phyloP scores from a whole-genome alignment of 805 yeast species.

The Hanseniaspora vineae region DNA sequence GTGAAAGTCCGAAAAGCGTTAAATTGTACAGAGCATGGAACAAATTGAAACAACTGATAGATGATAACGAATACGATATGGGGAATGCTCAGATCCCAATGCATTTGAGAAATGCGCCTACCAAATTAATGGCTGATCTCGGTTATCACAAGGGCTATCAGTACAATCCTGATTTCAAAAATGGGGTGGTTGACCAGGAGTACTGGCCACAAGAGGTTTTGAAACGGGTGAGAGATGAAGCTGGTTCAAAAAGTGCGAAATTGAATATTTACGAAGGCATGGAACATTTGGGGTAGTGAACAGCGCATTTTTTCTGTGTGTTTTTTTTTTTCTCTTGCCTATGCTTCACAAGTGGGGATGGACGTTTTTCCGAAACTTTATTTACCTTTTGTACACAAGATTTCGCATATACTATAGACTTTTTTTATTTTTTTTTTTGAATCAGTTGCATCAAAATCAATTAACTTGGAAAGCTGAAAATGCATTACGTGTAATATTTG shows the following conservation, averaged over 20 bases:
- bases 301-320: too few species aligned
- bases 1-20: slow-evolving; percentile 76
- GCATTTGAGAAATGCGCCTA: slow-evolving; percentile 92
- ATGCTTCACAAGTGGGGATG: too few species aligned
- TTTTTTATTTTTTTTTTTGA: too few species aligned
- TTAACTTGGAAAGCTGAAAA: too few species aligned
- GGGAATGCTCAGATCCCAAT: slow-evolving; percentile 48
- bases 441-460: too few species aligned
- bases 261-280: slow-evolving; percentile 37
- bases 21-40: slow-evolving; percentile 75
- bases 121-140: slow-evolving; percentile 73
- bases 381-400: too few species aligned
- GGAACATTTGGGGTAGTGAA: slow-evolving; percentile 37
- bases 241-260: slow-evolving; percentile 18
- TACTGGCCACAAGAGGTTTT: slow-evolving; percentile 57
- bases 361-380: too few species aligned
- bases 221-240: slow-evolving; percentile 4
- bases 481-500: too few species aligned
- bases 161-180: slow-evolving; percentile 69
- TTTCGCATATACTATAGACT: too few species aligned
- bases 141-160: slow-evolving; percentile 80
- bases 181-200: slow-evolving; percentile 60
- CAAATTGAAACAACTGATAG: slow-evolving; percentile 45
- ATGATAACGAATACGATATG: slow-evolving; percentile 35
- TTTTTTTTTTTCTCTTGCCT: too few species aligned